Evolutionary conservation across 2,329 filamentous ascomycete genomes (phyloP).

Genomic region (Pseudocercospora eumusae): DNA sequence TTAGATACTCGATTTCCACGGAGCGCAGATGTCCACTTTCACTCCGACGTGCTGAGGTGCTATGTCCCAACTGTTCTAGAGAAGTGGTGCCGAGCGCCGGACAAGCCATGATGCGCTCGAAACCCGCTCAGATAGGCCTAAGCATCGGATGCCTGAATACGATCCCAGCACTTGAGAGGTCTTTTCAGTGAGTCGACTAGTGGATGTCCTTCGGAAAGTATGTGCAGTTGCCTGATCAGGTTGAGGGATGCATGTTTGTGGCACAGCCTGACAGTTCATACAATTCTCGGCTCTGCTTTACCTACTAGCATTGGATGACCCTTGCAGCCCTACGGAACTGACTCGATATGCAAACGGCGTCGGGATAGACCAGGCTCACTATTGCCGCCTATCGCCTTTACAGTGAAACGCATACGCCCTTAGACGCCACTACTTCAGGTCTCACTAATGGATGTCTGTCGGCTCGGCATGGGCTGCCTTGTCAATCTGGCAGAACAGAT

Average conservation of each 20-base stretch:
- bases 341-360: neutral
- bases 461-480: neutral
- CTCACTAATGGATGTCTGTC: neutral
- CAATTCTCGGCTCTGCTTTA: neutral
- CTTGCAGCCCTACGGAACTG: neutral
- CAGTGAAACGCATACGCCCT: neutral
- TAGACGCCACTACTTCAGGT: neutral
- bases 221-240: constrained; percentile 1
- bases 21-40: too few relatives aligned
- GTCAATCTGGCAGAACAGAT: neutral
- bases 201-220: neutral
- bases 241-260: neutral
- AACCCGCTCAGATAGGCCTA: neutral
- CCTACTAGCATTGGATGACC: too few relatives aligned
- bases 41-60: too few relatives aligned
- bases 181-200: neutral
- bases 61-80: neutral
- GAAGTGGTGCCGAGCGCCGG: neutral
- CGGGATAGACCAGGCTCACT: neutral
- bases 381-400: neutral
- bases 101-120: neutral
- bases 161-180: neutral
- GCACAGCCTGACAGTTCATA: neutral
- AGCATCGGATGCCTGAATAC: neutral
- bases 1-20: too few relatives aligned